Evolutionary conservation across 2,329 filamentous ascomycete genomes (phyloP).

Genomic region (Diplodia scrobiculata): DNA sequence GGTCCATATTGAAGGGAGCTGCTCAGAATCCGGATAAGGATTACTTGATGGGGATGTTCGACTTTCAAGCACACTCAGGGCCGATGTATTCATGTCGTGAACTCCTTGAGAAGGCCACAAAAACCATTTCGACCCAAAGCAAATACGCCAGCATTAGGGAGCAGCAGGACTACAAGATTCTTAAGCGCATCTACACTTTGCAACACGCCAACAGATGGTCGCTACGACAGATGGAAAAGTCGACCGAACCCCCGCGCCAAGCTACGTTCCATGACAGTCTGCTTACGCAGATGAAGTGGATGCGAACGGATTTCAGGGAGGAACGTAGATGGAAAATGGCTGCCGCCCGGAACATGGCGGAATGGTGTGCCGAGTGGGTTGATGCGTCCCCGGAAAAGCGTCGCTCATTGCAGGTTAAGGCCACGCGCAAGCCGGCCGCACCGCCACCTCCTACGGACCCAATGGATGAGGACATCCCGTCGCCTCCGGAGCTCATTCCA

Average conservation of each 20-base stretch:
- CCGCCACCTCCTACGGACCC: slow-evolving; percentile 34
- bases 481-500: slow-evolving; percentile 43
- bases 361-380: slow-evolving; percentile 82
- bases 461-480: slow-evolving; percentile 46
- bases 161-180: slow-evolving; percentile 80
- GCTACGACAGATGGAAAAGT: slow-evolving; percentile 81
- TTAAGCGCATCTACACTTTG: slow-evolving; percentile 84
- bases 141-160: slow-evolving; percentile 81
- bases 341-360: slow-evolving; percentile 75
- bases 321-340: slow-evolving; percentile 92
- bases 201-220: slow-evolving; percentile 94
- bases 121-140: slow-evolving; percentile 84
- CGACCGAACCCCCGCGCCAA: slow-evolving; percentile 74
- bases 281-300: slow-evolving; percentile 93
- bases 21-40: slow-evolving; percentile 55
- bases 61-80: slow-evolving; percentile 59
- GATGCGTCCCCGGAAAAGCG: slow-evolving; percentile 65
- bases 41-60: slow-evolving; percentile 65
- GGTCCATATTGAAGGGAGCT: slow-evolving; percentile 50
- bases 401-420: slow-evolving; percentile 68
- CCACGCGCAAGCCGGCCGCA: slow-evolving; percentile 37
- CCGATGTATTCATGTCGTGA: slow-evolving; percentile 56
- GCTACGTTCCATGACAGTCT: slow-evolving; percentile 83
- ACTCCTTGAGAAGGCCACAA: slow-evolving; percentile 79
- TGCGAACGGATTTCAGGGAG: slow-evolving; percentile 93